Percentiles rank a stretch among this genome's conserved stretches.
Conservation (phyloP, 179 eudicot genomes). For the Pouteria campechiana region DNA sequence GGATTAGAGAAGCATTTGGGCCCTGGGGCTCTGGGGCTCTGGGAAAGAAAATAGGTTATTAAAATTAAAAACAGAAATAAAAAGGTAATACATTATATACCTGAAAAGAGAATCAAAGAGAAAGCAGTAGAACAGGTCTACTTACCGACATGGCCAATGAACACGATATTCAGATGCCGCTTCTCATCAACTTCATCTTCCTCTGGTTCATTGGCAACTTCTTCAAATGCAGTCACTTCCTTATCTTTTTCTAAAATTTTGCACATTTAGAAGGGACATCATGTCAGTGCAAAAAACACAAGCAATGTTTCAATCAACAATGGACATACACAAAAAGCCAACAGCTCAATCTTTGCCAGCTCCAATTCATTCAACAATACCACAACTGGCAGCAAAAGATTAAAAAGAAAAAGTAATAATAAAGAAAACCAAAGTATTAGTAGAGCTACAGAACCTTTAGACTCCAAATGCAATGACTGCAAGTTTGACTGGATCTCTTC, state of each 20-base stretch:
- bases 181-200: constrained; percentile 30
- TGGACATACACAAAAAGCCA: not conserved
- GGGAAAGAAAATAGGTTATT: no score
- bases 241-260: constrained; percentile 31
- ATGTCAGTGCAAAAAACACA: not conserved
- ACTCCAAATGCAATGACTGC: constrained; percentile 12
- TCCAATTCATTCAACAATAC: not conserved
- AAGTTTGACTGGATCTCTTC: constrained; percentile 11
- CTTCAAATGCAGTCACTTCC: constrained; percentile 30
- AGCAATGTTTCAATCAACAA: not conserved
- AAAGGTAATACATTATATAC: no score
- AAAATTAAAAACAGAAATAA: no score
- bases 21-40: no score
- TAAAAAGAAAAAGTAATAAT: not conserved
- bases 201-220: constrained; percentile 21
- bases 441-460: constrained; percentile 10
- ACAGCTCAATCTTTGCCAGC: not conserved
- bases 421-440: not conserved
- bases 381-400: not conserved
- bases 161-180: constrained; percentile 88
- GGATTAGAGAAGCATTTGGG: no score
- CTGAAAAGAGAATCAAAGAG: no score
- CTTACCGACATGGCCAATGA: constrained; percentile 99
- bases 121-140: constrained; percentile 1
- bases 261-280: no score